These are phyloP conservation scores for Dryas alaskensis DNA, from an alignment of 306 rosid species.

Conservation along the genomic window DNA sequence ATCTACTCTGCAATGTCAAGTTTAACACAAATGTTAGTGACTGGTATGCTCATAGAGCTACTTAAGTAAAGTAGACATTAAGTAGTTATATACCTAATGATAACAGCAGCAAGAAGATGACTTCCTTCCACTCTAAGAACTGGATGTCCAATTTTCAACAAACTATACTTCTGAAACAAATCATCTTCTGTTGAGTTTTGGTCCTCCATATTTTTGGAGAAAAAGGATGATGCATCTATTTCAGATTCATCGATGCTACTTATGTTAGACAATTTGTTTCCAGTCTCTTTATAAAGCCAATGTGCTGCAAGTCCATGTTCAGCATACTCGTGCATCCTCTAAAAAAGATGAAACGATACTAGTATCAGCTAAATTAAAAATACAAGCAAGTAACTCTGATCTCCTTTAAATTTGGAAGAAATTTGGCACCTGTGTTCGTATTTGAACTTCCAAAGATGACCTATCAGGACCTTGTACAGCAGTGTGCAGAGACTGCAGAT, in stretches of 20 bases:
- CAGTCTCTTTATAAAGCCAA: slow-evolving; percentile 96
- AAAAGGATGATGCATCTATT: slow-evolving; percentile 52
- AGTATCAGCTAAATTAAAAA: slow-evolving; percentile 22
- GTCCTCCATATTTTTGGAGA: slow-evolving; percentile 55
- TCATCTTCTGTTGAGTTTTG: slow-evolving; percentile 47
- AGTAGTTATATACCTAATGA: slow-evolving; percentile 50
- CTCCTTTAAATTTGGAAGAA: slow-evolving; percentile 12
- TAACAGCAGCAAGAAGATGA: slow-evolving; percentile 88
- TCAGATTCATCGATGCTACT: slow-evolving; percentile 53
- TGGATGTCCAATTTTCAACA: slow-evolving; percentile 83
- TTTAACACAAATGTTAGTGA: slow-evolving; percentile 21
- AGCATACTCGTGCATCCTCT: slow-evolving; percentile 98
- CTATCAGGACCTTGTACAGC: slow-evolving; percentile 90
- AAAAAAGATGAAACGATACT: slow-evolving; percentile 13
- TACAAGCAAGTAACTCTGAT: slow-evolving; percentile 15
- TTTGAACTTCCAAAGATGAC: slow-evolving; percentile 97
- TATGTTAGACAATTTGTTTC: slow-evolving; percentile 46
- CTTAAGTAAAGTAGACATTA: not conserved
- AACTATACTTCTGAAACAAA: slow-evolving; percentile 51
- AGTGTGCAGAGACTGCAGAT: slow-evolving; percentile 88
- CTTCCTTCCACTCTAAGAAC: slow-evolving; percentile 97
- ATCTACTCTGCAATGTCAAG: slow-evolving; percentile 55
- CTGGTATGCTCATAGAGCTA: slow-evolving; percentile 12
- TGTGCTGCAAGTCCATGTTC: slow-evolving; percentile 99
- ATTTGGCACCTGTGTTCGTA: slow-evolving; percentile 79